Percentiles rank a stretch among this genome's conserved stretches.
phyloP scores from a whole-genome alignment of 176 grass and related monocot genomes.

The Oryza australiensis region DNA sequence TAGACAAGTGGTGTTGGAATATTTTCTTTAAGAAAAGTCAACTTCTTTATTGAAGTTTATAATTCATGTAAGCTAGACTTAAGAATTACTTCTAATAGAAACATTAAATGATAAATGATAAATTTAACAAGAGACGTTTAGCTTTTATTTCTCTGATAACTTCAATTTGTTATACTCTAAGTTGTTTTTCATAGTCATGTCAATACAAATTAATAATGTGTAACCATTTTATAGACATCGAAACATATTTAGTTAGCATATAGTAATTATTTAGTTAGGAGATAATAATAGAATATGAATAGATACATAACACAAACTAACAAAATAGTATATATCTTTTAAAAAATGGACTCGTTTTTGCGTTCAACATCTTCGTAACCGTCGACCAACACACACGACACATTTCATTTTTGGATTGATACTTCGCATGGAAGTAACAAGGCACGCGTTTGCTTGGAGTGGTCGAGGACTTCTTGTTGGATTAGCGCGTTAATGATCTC shows the following conservation, averaged over 20 bases:
- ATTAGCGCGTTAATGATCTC: not conserved
- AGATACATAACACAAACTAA: not conserved
- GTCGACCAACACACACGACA: too few species aligned
- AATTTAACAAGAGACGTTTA: too few species aligned
- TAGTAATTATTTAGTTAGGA: too few species aligned
- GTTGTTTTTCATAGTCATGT: too few species aligned
- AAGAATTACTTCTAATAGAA: not conserved
- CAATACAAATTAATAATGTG: not conserved
- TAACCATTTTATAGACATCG: not conserved
- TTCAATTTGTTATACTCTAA: too few species aligned
- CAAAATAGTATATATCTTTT: too few species aligned
- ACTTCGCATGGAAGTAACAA: too few species aligned
- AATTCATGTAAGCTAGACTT: not conserved
- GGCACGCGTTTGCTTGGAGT: too few species aligned
- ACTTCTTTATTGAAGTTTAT: not conserved
- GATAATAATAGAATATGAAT: not conserved
- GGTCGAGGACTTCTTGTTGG: too few species aligned
- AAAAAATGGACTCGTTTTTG: not conserved
- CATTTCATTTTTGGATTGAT: too few species aligned
- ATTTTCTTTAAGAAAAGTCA: not conserved
- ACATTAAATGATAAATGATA: not conserved
- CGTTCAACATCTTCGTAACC: not conserved
- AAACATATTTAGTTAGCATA: too few species aligned
- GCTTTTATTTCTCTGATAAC: too few species aligned
- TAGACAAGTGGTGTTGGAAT: not conserved